Evolutionary conservation across 352 stramenopile species (phyloP), one percentile per base, ranked within the genome.

Genomic region (Pythium apleroticum): DNA sequence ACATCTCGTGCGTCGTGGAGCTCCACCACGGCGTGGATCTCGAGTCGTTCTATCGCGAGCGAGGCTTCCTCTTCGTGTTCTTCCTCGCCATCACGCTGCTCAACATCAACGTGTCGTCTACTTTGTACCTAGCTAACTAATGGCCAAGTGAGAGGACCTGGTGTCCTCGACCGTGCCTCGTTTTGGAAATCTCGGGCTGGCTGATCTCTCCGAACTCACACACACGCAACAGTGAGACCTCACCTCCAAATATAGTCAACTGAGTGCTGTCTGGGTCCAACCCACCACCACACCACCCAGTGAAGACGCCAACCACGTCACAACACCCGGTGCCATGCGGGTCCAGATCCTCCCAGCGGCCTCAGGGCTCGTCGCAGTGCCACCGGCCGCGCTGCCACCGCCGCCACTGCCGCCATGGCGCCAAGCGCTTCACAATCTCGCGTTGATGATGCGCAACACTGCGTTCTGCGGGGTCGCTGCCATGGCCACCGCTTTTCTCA

Each of bases 1-100:
- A 70, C 31, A 57, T 60, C 3, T 76, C 64, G 14, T 72, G 69
- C n/a, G 35, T 69, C 10, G 52, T 78, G 22, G 72, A 77, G 59
- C 71, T 77, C 15, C 65, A 50, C 11, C 52, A 43, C 14, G 71
- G 71, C 9, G 64, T 75, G 14, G 15, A 19, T 10, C 52, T 56
- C 8, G 31, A 0, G 11, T 24, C 15, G 0, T 8, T 55, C 1
- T 17, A 59, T 7, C 67, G 65, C n/a, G 53, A 65, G 1, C 66
- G 71, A 22, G 41, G 69, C 15, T 66, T 66, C 7, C 79, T 73
- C 52, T 57, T 80, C 17, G 65, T 59, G 9, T 63, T 73, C 8
- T 81, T 76, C 27, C 63, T 75, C n/a, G 65, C 59, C 14, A 69
- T 70, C 27, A 65, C 65, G 3, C 56, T 80, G 20, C 56, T 77